These are phyloP conservation scores for Leccinum holopus DNA, from an alignment of 1,284 basidiomycete genomes.

Conservation along the genomic window DNA sequence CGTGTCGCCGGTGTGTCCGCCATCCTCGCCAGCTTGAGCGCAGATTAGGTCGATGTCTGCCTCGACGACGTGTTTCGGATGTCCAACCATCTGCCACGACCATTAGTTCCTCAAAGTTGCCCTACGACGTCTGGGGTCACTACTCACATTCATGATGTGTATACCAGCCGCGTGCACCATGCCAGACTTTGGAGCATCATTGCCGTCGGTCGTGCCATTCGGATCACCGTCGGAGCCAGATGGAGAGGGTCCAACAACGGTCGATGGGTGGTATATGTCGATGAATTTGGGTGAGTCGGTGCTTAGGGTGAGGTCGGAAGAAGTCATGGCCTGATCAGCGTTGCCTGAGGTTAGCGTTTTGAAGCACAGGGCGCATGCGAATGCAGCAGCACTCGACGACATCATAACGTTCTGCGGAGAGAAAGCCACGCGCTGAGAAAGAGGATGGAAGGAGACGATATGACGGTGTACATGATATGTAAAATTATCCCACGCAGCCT, in stretches of 20 bases:
- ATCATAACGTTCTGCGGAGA: conserved; percentile 3
- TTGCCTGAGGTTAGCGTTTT: not conserved
- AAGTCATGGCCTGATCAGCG: not conserved
- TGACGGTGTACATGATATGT: too few relatives aligned
- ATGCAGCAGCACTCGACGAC: not conserved
- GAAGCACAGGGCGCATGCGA: conserved; percentile 7
- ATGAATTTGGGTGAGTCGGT: not conserved
- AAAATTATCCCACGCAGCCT: too few relatives aligned
- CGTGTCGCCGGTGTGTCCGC: conserved; percentile 77
- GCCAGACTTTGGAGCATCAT: not conserved
- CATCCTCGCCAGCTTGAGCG: conserved; percentile 86
- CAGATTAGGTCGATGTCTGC: conserved; percentile 86
- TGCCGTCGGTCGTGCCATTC: not conserved
- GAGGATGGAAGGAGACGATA: not conserved
- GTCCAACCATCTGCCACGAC: conserved; percentile 75
- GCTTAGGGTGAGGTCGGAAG: not conserved
- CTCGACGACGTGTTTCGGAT: conserved; percentile 82
- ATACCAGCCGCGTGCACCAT: conserved; percentile 70
- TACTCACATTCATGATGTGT: conserved; percentile 74
- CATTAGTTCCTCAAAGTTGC: not conserved
- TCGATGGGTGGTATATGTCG: not conserved
- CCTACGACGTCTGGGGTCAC: not conserved
- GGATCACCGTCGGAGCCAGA: not conserved
- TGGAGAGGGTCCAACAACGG: not conserved
- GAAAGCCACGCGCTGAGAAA: conserved; percentile 11